Percentiles rank a stretch among this genome's conserved stretches.
Conservation (phyloP, 2,329 filamentous ascomycete genomes). For the Nemania diffusa region DNA sequence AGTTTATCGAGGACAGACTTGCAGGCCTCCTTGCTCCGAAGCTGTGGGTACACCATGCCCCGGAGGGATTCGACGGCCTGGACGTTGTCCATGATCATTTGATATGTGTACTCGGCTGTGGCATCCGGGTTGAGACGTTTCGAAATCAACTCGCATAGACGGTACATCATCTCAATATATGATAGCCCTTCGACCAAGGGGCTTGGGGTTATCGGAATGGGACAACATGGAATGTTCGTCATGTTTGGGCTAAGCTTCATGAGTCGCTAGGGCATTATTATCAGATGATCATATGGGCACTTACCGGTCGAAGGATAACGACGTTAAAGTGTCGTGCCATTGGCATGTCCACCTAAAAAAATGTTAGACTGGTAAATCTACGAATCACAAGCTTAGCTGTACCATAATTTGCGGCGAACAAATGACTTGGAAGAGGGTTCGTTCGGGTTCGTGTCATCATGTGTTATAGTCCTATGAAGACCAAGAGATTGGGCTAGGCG, state of each 20-base stretch:
- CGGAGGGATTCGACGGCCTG: slow-evolving; percentile 64
- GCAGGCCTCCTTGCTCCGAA: slow-evolving; percentile 70
- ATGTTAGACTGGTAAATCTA: slow-evolving; percentile 7
- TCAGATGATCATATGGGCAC: slow-evolving; percentile 16
- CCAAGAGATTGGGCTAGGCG: slow-evolving; percentile 73
- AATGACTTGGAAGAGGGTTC: slow-evolving; percentile 64
- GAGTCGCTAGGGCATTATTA: slow-evolving; percentile 18
- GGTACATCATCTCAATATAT: slow-evolving; percentile 74
- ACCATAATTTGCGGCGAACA: slow-evolving; percentile 67
- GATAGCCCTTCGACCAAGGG: slow-evolving; percentile 60
- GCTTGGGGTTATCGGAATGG: slow-evolving; percentile 60
- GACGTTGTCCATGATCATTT: slow-evolving; percentile 68
- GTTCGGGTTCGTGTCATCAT: slow-evolving; percentile 58
- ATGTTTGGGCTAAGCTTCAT: slow-evolving; percentile 63
- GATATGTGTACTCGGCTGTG: slow-evolving; percentile 60
- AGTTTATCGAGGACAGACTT: slow-evolving; percentile 71
- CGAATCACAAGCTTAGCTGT: slow-evolving; percentile 37
- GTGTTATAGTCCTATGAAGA: slow-evolving; percentile 61
- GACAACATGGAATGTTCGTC: slow-evolving; percentile 67
- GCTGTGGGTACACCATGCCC: slow-evolving; percentile 59
- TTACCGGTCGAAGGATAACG: slow-evolving; percentile 72
- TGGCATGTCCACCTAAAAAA: slow-evolving; percentile 66
- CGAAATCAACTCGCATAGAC: slow-evolving; percentile 70
- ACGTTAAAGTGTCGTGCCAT: slow-evolving; percentile 74
- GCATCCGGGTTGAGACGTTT: slow-evolving; percentile 66